Conservation (phyloP, 495 filamentous ascomycete species). For the Aspergillus haitiensis region DNA sequence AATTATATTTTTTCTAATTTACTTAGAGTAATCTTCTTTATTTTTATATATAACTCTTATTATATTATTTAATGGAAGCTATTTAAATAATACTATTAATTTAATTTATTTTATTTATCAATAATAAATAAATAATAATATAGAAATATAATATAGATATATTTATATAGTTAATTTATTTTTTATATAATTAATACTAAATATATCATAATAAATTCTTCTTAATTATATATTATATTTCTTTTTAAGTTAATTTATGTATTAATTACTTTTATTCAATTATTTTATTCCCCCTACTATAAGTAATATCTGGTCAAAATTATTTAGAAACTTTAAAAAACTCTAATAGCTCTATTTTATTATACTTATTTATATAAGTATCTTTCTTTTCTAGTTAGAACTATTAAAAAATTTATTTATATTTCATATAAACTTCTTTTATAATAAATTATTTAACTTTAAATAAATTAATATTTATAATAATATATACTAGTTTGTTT, state of each 20-base stretch:
- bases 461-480: not conserved
- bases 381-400: not conserved
- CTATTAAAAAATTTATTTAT: not conserved
- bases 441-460: not conserved
- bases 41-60: not conserved
- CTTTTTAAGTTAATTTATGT: not conserved
- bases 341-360: not conserved
- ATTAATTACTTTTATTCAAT: not conserved
- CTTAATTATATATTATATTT: not conserved
- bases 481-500: not conserved
- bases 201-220: not conserved
- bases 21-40: not conserved
- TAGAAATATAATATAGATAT: not conserved
- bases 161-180: not conserved
- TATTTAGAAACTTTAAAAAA: not conserved
- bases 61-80: not conserved
- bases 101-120: not conserved
- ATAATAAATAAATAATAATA: not conserved
- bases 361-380: not conserved
- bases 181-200: not conserved
- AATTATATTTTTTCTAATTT: not conserved
- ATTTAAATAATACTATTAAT: not conserved
- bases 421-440: not conserved
- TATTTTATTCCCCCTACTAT: not conserved
- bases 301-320: not conserved